phyloP scores from a whole-genome alignment of 2,329 filamentous ascomycete genomes.

The Lachnellula occidentalis region DNA sequence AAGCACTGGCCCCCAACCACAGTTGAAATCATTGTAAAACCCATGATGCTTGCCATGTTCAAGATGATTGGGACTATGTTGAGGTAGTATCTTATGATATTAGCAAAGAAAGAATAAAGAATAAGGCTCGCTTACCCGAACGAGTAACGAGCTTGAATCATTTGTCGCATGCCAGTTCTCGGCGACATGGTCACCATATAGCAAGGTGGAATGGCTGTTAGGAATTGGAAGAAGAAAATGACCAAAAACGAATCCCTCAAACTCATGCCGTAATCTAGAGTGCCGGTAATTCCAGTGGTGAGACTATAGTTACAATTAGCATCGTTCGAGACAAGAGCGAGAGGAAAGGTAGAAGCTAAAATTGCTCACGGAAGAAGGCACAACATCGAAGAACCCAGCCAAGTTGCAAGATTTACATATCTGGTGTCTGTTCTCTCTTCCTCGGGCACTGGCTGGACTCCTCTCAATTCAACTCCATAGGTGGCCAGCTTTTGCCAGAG shows the following conservation, averaged over 20 bases:
- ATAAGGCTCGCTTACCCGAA: constrained; percentile 43
- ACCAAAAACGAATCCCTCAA: constrained; percentile 47
- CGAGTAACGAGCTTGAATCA: constrained; percentile 58
- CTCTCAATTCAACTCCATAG: constrained; percentile 46
- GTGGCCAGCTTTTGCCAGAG: constrained; percentile 8
- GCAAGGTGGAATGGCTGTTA: constrained; percentile 49
- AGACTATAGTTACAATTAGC: constrained; percentile 36
- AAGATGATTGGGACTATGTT: constrained; percentile 34
- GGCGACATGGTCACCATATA: constrained; percentile 54
- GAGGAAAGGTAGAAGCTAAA: too few species aligned
- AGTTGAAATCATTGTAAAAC: constrained; percentile 58
- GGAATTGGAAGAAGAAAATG: constrained; percentile 57
- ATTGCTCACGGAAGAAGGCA: constrained; percentile 48
- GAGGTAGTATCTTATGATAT: too few species aligned
- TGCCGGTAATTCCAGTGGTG: constrained; percentile 59
- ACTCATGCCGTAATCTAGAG: constrained; percentile 46
- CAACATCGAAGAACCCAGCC: constrained; percentile 47
- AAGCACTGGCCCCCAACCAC: constrained; percentile 57
- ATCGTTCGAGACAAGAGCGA: constrained; percentile 6
- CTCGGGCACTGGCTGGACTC: constrained; percentile 50
- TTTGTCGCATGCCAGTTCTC: constrained; percentile 59
- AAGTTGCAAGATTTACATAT: constrained; percentile 51
- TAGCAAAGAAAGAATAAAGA: too few species aligned
- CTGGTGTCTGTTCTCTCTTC: constrained; percentile 48
- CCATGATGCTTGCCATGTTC: constrained; percentile 56